Base-by-base conservation (phyloP, 2,329 filamentous ascomycete species). In the Aureobasidium sp. region DNA sequence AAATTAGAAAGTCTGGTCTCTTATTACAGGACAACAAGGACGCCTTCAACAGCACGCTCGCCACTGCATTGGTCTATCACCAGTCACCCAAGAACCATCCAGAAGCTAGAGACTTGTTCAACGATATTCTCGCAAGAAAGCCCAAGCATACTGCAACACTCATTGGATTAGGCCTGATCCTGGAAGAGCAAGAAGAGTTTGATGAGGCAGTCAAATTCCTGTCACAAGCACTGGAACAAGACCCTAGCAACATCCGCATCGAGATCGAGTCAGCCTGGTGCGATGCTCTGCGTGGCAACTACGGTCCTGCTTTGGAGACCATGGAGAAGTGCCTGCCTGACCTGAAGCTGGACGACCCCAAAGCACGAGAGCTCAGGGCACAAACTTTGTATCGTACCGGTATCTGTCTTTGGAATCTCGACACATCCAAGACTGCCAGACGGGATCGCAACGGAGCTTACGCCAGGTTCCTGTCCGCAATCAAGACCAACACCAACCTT, bases 131-230 rank as follows among this genome's bases (percentile, higher is more conserved):
- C 0, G 79, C 84, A 52, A 84, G 88, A 29, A 91, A 95, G 62
- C 82, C 86, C 1, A 84, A 83, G 2, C 92, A 89, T 0, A 95
- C 91, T 0, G 78, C 85, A 33, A 92, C 92, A 2, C 78, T 99
- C 64, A 89, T 97, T 49, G 94, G 94, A 0, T 85, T 97, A 37
- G 95, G 94, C 1, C 76, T 97, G 27, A 93, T 99, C 44, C 87
- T 92, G 50, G 91, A 97, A 73, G 94, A 97, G 68, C 91, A 96
- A 66, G 88, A 96, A 69, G 89, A 97, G 65, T 97, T 90, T 68
- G 80, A 83, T 50, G 82, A 90, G 68, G 94, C 95, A 0, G 85
- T 92, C 42, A 83, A 88, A 31, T 97, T 96, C 69, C 77, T 99
- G 14, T 82, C 82, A 42, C 84, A 90, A 65, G 94, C 94, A 1